These are phyloP conservation scores for Colletotrichum navitas DNA, from an alignment of 2,329 filamentous ascomycete species.

Conservation along the genomic window DNA sequence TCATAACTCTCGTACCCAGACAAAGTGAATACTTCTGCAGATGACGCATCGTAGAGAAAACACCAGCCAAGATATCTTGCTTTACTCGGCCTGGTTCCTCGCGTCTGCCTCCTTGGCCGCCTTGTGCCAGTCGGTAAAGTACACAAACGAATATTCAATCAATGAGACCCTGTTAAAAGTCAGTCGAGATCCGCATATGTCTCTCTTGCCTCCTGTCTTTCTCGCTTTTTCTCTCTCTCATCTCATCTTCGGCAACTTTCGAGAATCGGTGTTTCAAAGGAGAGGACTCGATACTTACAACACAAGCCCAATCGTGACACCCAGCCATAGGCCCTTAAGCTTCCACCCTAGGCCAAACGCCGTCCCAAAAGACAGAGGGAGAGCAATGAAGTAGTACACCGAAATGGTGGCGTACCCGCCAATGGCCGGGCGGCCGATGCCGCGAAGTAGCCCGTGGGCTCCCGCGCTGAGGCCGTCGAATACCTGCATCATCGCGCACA, in stretches of 20 bases:
- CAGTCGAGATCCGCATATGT: constrained; percentile 23
- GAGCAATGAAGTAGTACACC: constrained; percentile 86
- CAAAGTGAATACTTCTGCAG: neutral
- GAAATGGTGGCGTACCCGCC: constrained; percentile 90
- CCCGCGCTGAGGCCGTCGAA: constrained; percentile 85
- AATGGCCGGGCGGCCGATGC: constrained; percentile 88
- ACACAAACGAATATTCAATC: constrained; percentile 67
- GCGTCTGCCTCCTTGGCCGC: constrained; percentile 66
- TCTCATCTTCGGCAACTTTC: constrained; percentile 1
- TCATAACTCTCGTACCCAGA: neutral
- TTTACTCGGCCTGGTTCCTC: constrained; percentile 54
- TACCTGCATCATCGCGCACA: constrained; percentile 90
- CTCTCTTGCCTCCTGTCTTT: neutral
- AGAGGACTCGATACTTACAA: constrained; percentile 59
- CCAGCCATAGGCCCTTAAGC: constrained; percentile 84
- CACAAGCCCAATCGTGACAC: constrained; percentile 78
- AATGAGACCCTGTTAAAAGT: constrained; percentile 59
- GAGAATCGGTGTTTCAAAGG: neutral
- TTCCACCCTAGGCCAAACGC: constrained; percentile 84
- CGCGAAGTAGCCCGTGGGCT: constrained; percentile 87
- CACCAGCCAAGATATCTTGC: constrained; percentile 52
- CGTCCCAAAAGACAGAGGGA: constrained; percentile 84
- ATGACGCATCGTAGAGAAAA: neutral
- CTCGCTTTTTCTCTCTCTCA: neutral
- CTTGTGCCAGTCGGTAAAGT: constrained; percentile 65